These are phyloP conservation scores for Aureobasidium vineae DNA, from an alignment of 2,329 filamentous ascomycete genomes.

Conservation along the genomic window DNA sequence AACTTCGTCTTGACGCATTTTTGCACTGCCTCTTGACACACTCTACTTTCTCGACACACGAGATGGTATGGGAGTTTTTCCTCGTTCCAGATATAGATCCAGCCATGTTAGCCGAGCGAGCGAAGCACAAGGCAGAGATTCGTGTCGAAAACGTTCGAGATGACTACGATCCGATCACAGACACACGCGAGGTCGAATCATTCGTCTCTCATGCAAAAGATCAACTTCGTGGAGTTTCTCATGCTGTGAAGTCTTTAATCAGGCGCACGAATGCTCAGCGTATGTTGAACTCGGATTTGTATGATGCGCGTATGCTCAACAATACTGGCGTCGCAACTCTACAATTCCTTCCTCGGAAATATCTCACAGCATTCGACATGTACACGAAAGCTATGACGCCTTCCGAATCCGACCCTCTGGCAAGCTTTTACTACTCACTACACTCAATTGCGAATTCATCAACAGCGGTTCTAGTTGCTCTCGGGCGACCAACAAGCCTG, in stretches of 20 bases:
- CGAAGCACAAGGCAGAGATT: conserved; percentile 78
- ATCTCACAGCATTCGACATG: conserved; percentile 68
- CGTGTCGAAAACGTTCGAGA: conserved; percentile 82
- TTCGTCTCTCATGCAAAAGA: conserved; percentile 91
- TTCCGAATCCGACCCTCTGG: conserved; percentile 70
- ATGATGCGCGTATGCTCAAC: conserved; percentile 60
- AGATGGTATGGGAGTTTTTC: conserved; percentile 99
- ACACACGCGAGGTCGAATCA: conserved; percentile 84
- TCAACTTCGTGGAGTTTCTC: conserved; percentile 80
- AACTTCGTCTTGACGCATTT: conserved; percentile 82
- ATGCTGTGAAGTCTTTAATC: conserved; percentile 77
- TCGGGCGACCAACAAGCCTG: conserved; percentile 74
- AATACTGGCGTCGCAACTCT: conserved; percentile 55
- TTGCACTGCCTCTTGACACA: conserved; percentile 82
- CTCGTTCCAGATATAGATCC: conserved; percentile 90
- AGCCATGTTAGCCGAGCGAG: conserved; percentile 85
- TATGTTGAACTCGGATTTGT: conserved; percentile 64
- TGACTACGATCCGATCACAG: conserved; percentile 76
- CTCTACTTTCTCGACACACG: conserved; percentile 90
- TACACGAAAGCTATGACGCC: conserved; percentile 66
- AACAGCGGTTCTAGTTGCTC: conserved; percentile 72
- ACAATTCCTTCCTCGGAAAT: conserved; percentile 64
- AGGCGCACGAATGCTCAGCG: conserved; percentile 73
- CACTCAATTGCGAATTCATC: conserved; percentile 81
- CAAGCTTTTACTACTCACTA: conserved; percentile 71